These are phyloP conservation scores for Thelonectria olida DNA, from an alignment of 2,329 filamentous ascomycete genomes.

Conservation along the genomic window DNA sequence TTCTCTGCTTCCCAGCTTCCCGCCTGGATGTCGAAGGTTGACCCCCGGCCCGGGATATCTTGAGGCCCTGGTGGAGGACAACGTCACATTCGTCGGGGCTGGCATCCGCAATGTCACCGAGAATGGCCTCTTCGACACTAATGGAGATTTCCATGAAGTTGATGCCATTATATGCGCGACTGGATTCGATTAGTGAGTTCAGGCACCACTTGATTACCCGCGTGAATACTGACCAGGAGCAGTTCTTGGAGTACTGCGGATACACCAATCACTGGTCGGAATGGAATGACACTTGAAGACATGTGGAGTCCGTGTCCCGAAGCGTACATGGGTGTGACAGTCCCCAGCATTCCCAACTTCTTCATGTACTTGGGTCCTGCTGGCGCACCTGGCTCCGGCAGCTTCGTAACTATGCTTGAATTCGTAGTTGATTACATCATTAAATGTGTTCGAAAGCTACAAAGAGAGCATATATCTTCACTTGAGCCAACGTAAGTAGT, in stretches of 20 bases:
- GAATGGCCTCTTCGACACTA: not conserved
- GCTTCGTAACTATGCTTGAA: constrained; percentile 10
- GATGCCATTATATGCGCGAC: constrained; percentile 9
- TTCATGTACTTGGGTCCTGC: constrained; percentile 17
- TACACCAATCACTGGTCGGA: constrained; percentile 4
- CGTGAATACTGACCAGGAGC: not conserved
- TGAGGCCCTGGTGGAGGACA: not conserved
- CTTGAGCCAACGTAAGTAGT: not conserved
- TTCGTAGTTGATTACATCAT: constrained; percentile 9
- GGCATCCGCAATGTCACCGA: not conserved
- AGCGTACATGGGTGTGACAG: constrained; percentile 5
- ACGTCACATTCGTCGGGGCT: not conserved
- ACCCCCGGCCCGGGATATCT: constrained; percentile 9
- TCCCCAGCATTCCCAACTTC: constrained; percentile 16
- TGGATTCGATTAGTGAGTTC: constrained; percentile 9
- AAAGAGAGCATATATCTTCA: not conserved
- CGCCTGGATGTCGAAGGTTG: not conserved
- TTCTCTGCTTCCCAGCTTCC: not conserved
- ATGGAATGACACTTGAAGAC: not conserved
- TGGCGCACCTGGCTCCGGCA: constrained; percentile 1
- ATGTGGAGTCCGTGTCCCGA: constrained; percentile 10
- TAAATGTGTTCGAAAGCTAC: constrained; percentile 9
- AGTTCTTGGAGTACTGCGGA: constrained; percentile 2
- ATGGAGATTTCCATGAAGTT: not conserved
- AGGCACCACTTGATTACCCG: too few relatives aligned